Base-by-base conservation (phyloP, 139 green algal genomes). In the Chlorella sp. region DNA sequence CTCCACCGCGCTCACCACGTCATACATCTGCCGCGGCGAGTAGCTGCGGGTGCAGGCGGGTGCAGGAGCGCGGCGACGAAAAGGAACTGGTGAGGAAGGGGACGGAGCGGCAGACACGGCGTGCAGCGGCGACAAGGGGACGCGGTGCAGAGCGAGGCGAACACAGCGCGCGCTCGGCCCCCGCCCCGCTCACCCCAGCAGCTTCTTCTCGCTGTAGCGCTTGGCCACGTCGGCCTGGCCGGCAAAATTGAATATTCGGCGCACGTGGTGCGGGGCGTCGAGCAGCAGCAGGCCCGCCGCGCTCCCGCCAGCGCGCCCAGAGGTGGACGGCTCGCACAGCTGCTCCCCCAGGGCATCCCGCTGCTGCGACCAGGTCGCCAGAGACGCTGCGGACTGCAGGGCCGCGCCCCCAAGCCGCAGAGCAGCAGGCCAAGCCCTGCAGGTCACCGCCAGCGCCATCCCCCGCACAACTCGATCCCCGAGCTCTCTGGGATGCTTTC, bases 1-100 rank as follows among this genome's bases (percentile, higher is more conserved):
- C 35, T 95, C 85, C 46, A 98, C 94, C 2, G 82, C 77, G 0
- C 91, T 87, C 17, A 98, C 94, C 5, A 98, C 93, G 7, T 78
- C 77, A 50, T 90, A 98, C 67, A 98, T 73, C 74, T 97, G 85
- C 70, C 92, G 73, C 5, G 87, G 94, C 12, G 87, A 84, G 70
- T 92, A 97, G 17, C 91, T 89, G 77, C n/a, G 61, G 53, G n/a
- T 41, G 27, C 40, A 11, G 7, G 33, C 31, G 33, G 25, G 60
- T 2, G 21, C 1, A 36, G 38, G n/a, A 46, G 72, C 14, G 31
- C 12, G 59, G 6, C 14, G 23, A 33, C 23, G 23, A 63, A 27
- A 55, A 27, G 46, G 17, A 14, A 55, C 17, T 14, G 14, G 14
- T 27, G 46, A 17, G 14, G 17, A 14, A 55, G 14, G 17, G 14